Evolutionary conservation across 1,284 basidiomycete genomes (phyloP).

Genomic region (Rhodotorula sp.): DNA sequence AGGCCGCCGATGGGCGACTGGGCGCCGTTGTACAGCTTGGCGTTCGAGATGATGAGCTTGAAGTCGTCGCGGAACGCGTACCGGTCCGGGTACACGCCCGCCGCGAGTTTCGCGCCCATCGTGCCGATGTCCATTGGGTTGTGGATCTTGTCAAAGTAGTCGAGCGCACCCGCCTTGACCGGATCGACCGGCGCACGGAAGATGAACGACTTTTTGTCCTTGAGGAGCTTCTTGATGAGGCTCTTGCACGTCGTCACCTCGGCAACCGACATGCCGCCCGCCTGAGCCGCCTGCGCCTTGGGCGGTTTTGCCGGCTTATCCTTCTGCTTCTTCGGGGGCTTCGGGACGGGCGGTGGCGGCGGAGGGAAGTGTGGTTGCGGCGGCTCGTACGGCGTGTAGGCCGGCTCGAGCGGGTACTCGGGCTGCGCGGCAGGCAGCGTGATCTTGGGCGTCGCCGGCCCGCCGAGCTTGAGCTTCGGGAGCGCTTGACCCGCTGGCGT

Average conservation of each 20-base stretch:
- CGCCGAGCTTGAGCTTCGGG: slow-evolving; percentile 37
- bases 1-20: slow-evolving; percentile 75
- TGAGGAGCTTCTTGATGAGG: slow-evolving; percentile 73
- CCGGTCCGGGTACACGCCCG: slow-evolving; percentile 76
- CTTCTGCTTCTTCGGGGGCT: slow-evolving; percentile 47
- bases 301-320: slow-evolving; percentile 49
- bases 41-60: slow-evolving; percentile 82
- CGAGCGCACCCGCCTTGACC: slow-evolving; percentile 46
- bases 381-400: slow-evolving; percentile 5
- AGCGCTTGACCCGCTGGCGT: not conserved
- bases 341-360: slow-evolving; percentile 2
- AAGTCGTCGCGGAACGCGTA: slow-evolving; percentile 85
- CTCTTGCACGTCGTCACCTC: slow-evolving; percentile 79
- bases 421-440: not conserved
- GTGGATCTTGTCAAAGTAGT: slow-evolving; percentile 84
- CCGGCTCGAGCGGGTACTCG: not conserved
- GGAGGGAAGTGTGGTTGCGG: not conserved
- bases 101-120: slow-evolving; percentile 81
- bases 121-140: slow-evolving; percentile 94
- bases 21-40: slow-evolving; percentile 77
- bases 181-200: slow-evolving; percentile 82
- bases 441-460: slow-evolving; percentile 19
- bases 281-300: slow-evolving; percentile 68
- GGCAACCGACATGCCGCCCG: slow-evolving; percentile 74
- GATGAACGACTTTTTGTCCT: slow-evolving; percentile 67